Evolutionary conservation across 2,329 filamentous ascomycete species (phyloP).

Genomic region (Sporothrix humicola): DNA sequence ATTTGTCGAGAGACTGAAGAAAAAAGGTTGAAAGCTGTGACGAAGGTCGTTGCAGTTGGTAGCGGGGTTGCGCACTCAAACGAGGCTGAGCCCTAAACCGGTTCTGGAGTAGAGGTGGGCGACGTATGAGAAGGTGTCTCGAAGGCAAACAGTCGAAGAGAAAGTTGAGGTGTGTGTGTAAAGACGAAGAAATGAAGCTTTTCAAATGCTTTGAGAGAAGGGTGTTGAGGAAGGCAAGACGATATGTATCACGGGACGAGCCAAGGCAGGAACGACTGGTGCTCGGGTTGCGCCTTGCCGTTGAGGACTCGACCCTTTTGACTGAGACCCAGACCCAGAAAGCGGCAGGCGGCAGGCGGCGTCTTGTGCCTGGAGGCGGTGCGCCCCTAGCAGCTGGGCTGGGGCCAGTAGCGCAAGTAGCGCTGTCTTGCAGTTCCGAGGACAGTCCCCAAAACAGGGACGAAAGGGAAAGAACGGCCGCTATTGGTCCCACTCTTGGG

Average conservation of each 20-base stretch:
- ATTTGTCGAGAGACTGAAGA: neutral
- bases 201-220: too few species aligned
- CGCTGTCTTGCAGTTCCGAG: neutral
- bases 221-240: neutral
- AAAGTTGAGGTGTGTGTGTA: neutral
- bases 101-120: neutral
- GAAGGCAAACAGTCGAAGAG: neutral
- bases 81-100: slow-evolving; percentile 23
- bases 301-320: neutral
- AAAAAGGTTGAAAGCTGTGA: neutral
- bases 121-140: neutral
- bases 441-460: neutral
- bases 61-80: slow-evolving; percentile 24
- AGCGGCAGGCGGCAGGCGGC: neutral
- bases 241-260: slow-evolving; percentile 19
- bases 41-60: neutral
- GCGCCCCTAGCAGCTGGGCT: neutral
- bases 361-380: slow-evolving; percentile 5
- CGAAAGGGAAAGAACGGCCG: neutral
- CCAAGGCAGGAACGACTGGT: slow-evolving; percentile 16
- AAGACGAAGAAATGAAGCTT: neutral
- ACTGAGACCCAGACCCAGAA: neutral
- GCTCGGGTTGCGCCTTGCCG: slow-evolving; percentile 13
- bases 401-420: neutral
- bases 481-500: neutral